Evolutionary conservation across 2,329 filamentous ascomycete species (phyloP).

Genomic region (Ilyonectria sp.): DNA sequence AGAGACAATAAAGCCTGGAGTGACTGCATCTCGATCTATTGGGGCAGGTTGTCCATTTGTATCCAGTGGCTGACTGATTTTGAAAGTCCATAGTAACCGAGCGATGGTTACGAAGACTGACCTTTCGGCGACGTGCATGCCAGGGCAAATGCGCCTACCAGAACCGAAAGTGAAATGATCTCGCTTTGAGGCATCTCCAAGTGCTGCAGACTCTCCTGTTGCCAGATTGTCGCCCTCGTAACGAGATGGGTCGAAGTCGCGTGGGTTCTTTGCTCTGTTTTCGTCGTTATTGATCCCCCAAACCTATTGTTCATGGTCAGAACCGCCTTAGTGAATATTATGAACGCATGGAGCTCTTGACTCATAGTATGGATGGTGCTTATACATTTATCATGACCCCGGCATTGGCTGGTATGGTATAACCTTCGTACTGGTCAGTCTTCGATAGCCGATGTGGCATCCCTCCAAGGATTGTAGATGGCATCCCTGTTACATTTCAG

Average conservation of each 20-base stretch:
- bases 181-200: slow-evolving; percentile 8
- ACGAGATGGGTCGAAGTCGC: slow-evolving; percentile 15
- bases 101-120: slow-evolving; percentile 13
- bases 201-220: slow-evolving; percentile 13
- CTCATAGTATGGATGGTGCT: too few relatives aligned
- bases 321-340: background rate
- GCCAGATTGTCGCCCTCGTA: slow-evolving; percentile 6
- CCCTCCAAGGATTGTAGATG: slow-evolving; percentile 15
- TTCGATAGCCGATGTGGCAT: slow-evolving; percentile 13
- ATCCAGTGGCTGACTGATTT: slow-evolving; percentile 1
- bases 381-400: slow-evolving; percentile 25
- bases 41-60: background rate
- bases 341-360: too few relatives aligned
- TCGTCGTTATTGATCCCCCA: slow-evolving; percentile 19
- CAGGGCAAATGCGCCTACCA: slow-evolving; percentile 19
- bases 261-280: background rate
- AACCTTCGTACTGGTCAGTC: slow-evolving; percentile 12
- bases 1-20: slow-evolving; percentile 11
- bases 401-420: slow-evolving; percentile 14
- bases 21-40: slow-evolving; percentile 16
- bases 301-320: slow-evolving; percentile 1
- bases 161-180: slow-evolving; percentile 17
- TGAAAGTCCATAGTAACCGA: slow-evolving; percentile 15
- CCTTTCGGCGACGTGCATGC: slow-evolving; percentile 6
- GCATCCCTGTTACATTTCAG: slow-evolving; percentile 7